These are phyloP conservation scores for Crataegus laevigata DNA, from an alignment of 306 rosid species.

Conservation along the genomic window DNA sequence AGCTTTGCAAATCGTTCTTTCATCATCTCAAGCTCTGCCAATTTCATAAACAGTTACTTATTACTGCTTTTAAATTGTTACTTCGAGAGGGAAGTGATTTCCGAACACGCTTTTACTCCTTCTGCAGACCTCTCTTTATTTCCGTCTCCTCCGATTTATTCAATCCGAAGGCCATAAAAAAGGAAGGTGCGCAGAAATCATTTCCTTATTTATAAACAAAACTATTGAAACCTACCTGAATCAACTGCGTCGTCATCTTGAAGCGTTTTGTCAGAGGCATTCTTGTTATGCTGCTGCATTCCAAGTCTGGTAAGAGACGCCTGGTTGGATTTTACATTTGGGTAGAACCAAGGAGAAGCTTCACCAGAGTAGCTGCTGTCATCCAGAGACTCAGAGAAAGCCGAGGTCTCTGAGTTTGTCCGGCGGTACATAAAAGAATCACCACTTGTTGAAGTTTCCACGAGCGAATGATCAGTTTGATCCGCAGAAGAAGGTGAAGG, in stretches of 20 bases:
- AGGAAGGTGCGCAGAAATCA: not conserved
- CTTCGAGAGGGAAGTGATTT: not conserved
- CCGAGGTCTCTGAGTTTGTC: constrained; percentile 62
- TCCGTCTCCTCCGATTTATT: not conserved
- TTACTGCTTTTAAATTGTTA: not conserved
- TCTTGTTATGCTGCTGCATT: constrained; percentile 36
- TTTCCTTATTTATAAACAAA: not conserved
- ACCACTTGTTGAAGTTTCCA: constrained; percentile 61
- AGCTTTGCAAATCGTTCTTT: constrained; percentile 90
- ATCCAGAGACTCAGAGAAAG: constrained; percentile 55
- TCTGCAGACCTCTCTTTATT: not conserved
- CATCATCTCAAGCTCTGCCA: constrained; percentile 69
- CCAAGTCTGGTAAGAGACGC: constrained; percentile 41
- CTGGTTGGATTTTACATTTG: constrained; percentile 28
- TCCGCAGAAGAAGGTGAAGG: constrained; percentile 67
- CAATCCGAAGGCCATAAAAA: not conserved
- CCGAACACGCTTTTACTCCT: not conserved
- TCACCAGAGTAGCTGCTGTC: constrained; percentile 50
- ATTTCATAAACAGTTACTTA: constrained; percentile 4
- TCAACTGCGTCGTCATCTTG: constrained; percentile 52
- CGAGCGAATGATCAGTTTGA: constrained; percentile 45
- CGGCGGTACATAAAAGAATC: constrained; percentile 52
- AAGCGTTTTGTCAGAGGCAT: constrained; percentile 26
- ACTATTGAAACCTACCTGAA: constrained; percentile 42
- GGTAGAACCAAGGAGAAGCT: constrained; percentile 53